Percentiles rank a stretch among this genome's conserved stretches.
Conservation (phyloP, 768 basidiomycete genomes). For the Crepidotus variabilis region DNA sequence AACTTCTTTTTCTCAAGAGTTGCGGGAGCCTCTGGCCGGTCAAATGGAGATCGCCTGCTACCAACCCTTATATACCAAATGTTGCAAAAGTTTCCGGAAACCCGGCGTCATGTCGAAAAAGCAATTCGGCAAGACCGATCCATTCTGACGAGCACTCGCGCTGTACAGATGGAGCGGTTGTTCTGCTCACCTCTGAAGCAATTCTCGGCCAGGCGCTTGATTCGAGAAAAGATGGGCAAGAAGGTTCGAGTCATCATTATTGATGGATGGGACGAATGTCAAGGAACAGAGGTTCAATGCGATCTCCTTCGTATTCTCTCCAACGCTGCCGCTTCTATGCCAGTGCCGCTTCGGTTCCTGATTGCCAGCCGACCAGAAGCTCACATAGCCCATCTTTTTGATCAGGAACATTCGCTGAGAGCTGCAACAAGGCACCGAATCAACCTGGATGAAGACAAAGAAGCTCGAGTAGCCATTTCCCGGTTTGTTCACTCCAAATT, state of each 20-base stretch:
- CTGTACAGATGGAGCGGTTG: conserved; percentile 12
- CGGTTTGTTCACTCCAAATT: background rate
- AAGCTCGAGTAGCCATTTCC: background rate
- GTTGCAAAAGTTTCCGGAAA: conserved; percentile 1
- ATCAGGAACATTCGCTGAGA: background rate
- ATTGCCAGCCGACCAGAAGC: background rate
- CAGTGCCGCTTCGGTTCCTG: background rate
- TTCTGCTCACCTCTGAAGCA: conserved; percentile 7
- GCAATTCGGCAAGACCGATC: conserved; percentile 10
- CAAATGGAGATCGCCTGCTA: conserved; percentile 18
- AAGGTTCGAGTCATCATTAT: background rate
- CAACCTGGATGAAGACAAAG: background rate
- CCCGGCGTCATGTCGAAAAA: conserved; percentile 4
- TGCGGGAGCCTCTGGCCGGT: conserved; percentile 13
- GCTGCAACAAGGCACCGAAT: background rate
- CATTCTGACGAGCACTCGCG: conserved; percentile 9
- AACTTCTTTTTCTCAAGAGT: conserved; percentile 31
- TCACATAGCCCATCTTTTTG: background rate
- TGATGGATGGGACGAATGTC: background rate
- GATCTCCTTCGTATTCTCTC: background rate
- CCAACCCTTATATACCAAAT: conserved; percentile 26
- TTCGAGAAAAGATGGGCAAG: background rate
- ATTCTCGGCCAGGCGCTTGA: background rate
- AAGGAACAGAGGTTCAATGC: background rate
- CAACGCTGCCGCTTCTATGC: background rate